Conservation (phyloP, 208 protist genomes). For the Leishmania major region DNA sequence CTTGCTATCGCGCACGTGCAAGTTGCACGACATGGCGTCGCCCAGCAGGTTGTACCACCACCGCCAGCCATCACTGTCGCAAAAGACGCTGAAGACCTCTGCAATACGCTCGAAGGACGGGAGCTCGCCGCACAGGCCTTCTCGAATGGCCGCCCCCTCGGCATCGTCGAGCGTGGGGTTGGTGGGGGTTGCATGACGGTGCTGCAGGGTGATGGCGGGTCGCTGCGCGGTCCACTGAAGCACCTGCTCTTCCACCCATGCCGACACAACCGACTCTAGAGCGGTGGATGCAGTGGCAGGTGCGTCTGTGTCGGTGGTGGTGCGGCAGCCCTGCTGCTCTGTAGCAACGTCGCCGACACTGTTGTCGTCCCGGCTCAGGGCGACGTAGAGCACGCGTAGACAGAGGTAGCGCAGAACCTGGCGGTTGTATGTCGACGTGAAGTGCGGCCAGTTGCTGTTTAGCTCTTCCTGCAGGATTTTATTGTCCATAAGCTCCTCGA, state of each 20-base stretch:
- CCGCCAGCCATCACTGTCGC: conserved; percentile 23
- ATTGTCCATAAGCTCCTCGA: conserved; percentile 29
- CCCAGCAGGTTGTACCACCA: conserved; percentile 31
- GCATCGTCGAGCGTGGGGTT: background rate
- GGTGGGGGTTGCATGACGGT: background rate
- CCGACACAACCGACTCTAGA: conserved; percentile 15
- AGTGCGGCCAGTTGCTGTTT: conserved; percentile 22
- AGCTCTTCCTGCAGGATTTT: conserved; percentile 27
- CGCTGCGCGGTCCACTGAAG: conserved; percentile 14
- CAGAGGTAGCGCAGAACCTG: conserved; percentile 28
- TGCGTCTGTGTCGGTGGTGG: background rate
- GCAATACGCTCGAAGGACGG: conserved; percentile 17
- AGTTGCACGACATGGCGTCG: conserved; percentile 25
- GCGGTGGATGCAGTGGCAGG: background rate
- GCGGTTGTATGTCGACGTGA: conserved; percentile 28
- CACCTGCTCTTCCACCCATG: conserved; percentile 25
- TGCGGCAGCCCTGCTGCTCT: background rate
- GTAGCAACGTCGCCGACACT: background rate
- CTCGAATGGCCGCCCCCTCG: conserved; percentile 2
- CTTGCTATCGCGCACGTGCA: conserved; percentile 15
- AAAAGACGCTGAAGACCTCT: conserved; percentile 8
- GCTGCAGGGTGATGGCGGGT: background rate
- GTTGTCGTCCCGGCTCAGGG: background rate
- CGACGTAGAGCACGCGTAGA: conserved; percentile 22
- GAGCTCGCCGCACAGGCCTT: conserved; percentile 16